Evolutionary conservation across 2,329 filamentous ascomycete species (phyloP).

Genomic region (Xylaria sp.): DNA sequence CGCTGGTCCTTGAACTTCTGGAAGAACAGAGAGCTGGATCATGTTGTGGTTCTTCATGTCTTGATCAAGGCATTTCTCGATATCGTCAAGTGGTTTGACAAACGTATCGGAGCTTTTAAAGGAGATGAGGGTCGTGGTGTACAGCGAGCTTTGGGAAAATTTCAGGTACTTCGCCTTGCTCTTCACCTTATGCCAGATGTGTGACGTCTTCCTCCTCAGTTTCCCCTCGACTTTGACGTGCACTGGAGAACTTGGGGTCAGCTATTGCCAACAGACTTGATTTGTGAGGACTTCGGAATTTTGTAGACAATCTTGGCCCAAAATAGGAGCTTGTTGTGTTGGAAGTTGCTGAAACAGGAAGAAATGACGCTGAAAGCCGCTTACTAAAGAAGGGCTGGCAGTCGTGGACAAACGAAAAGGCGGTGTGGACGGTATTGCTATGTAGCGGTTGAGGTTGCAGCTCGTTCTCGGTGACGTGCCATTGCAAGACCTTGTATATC

Average conservation of each 20-base stretch:
- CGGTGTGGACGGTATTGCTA: conserved; percentile 36
- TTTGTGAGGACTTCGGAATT: too few relatives aligned
- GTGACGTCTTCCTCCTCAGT: conserved; percentile 28
- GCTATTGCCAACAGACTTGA: too few relatives aligned
- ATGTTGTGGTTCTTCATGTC: conserved; percentile 29
- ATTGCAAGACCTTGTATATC: conserved; percentile 34
- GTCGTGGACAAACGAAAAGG: conserved; percentile 37
- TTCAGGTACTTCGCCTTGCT: conserved; percentile 24
- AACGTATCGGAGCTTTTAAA: conserved; percentile 24
- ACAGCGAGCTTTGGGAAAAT: background rate
- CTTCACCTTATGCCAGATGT: conserved; percentile 22
- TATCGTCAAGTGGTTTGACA: conserved; percentile 26
- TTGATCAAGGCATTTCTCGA: conserved; percentile 16
- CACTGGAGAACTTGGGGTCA: too few relatives aligned
- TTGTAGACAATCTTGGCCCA: too few relatives aligned
- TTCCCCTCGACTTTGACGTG: conserved; percentile 37
- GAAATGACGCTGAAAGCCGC: too few relatives aligned
- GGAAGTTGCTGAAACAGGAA: too few relatives aligned
- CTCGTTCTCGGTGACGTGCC: conserved; percentile 39
- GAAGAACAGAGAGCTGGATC: background rate
- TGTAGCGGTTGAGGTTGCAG: conserved; percentile 32
- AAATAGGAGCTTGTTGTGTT: too few relatives aligned
- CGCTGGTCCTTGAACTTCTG: background rate
- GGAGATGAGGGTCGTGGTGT: conserved; percentile 32
- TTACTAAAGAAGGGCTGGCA: conserved; percentile 38